Evolutionary conservation across 2,329 filamentous ascomycete genomes (phyloP), one percentile per base, ranked within the genome.

Genomic region (Ascochyta fabae): DNA sequence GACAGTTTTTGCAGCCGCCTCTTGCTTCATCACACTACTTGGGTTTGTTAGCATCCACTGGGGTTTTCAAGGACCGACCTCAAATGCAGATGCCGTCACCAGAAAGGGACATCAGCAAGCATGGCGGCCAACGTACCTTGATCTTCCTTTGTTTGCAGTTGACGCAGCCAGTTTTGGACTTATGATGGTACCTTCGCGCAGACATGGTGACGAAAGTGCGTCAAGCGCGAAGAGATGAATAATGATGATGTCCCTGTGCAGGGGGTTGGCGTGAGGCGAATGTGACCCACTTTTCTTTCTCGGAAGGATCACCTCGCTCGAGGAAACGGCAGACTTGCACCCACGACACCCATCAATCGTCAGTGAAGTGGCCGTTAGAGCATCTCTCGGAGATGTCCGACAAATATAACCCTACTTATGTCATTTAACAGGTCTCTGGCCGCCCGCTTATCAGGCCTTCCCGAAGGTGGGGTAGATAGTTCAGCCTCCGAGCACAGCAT

Each of bases 61-160:
- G n/a, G 10, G 29, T 31, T 13, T 13, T 4, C 4, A 15, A 15
- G n/a, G 9, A 41, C 19, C 36, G 23, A 19, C 15, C 33, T 35
- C 1, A 23, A 10, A 23, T 8, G 13, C 13, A 34, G 8, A 34
- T n/a, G 13, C 29, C 29, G 29, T 3, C n/a, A 8, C 7, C 5
- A 34, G 29, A 33, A 33, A 12, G 13, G 5, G 31, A n/a, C 9
- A 38, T 22, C n/a, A 38, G 4, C n/a, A 22, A 38, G 23, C 12
- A 13, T 6, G 15, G 13, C 8, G 9, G 27, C 36, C 9, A 26
- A 19, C 31, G 4, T 40, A 51, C 53, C 48, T 51, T 56, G 24
- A 56, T 51, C 7, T 27, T 51, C 26, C 53, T 29, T 24, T 48
- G 31, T 48, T 48, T 56, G 43, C 53, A 56, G 33, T 48, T 48